Conservation (phyloP, 1,284 basidiomycete species). For the Schizophyllum commune region DNA sequence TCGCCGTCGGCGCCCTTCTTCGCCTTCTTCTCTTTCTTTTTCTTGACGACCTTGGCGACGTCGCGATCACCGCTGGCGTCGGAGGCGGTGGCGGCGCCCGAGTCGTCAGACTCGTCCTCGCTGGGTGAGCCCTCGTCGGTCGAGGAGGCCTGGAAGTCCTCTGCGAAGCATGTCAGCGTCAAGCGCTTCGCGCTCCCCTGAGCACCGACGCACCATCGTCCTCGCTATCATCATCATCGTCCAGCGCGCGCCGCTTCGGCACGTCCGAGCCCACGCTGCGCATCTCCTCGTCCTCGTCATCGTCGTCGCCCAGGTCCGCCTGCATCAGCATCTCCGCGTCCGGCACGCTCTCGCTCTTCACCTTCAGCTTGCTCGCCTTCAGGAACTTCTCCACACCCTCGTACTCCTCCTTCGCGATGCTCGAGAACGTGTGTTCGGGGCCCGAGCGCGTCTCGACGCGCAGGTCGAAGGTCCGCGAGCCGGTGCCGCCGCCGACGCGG, state of each 20-base stretch:
- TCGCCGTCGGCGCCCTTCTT: conserved; percentile 13
- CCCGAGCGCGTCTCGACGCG: conserved; percentile 80
- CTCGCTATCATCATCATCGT: conserved; percentile 75
- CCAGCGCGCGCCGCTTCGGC: conserved; percentile 40
- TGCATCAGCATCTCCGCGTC: conserved; percentile 75
- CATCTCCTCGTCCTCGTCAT: conserved; percentile 84
- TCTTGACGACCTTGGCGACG: conserved; percentile 40
- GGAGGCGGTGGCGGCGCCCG: conserved; percentile 72
- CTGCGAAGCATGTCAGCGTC: conserved; percentile 34
- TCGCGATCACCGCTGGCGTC: conserved; percentile 71
- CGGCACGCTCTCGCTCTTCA: conserved; percentile 94
- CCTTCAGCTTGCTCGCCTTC: conserved; percentile 83
- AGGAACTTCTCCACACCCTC: conserved; percentile 82
- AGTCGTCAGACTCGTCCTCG: conserved; percentile 63
- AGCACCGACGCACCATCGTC: conserved; percentile 53
- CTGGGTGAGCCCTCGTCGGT: conserved; percentile 83
- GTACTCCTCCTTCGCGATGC: conserved; percentile 95
- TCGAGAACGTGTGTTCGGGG: conserved; percentile 84
- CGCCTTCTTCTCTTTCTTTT: conserved; percentile 31
- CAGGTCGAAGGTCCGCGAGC: conserved; percentile 92
- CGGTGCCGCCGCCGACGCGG: conserved; percentile 85
- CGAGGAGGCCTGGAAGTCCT: conserved; percentile 84
- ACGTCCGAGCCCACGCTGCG: conserved; percentile 74
- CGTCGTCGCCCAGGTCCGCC: conserved; percentile 52
- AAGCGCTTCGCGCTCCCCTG: no score